Evolutionary conservation across 1,284 basidiomycete species (phyloP).

Genomic region (Boletus albobrunnescens): DNA sequence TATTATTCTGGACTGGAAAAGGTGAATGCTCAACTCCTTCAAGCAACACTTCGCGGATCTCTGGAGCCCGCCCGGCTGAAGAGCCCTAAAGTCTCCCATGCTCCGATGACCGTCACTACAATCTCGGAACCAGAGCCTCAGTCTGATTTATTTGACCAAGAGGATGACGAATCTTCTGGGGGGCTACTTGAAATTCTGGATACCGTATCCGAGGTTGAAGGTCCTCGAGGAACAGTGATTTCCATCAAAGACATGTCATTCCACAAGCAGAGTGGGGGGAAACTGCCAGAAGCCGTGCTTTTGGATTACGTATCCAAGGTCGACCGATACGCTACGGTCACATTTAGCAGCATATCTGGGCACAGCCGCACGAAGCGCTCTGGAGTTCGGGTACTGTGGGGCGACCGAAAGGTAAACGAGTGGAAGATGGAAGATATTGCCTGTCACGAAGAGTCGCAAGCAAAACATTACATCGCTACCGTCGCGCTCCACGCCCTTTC

Average conservation of each 20-base stretch:
- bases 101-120: conserved; percentile 2
- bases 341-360: conserved; percentile 65
- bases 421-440: conserved; percentile 87
- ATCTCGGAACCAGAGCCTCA: background rate
- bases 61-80: conserved; percentile 1
- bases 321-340: conserved; percentile 73
- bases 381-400: conserved; percentile 71
- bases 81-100: background rate
- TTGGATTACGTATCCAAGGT: conserved; percentile 60
- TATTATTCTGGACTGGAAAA: conserved; percentile 58
- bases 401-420: conserved; percentile 55
- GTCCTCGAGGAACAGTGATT: conserved; percentile 54
- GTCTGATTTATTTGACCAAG: conserved; percentile 48
- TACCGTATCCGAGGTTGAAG: conserved; percentile 50
- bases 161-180: conserved; percentile 48
- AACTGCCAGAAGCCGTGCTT: conserved; percentile 69
- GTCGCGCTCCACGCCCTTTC: conserved; percentile 78
- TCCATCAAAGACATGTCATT: conserved; percentile 71
- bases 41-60: conserved; percentile 50
- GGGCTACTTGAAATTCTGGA: conserved; percentile 82
- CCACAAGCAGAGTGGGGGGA: conserved; percentile 78
- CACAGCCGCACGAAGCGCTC: conserved; percentile 69
- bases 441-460: conserved; percentile 74
- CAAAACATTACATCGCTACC: conserved; percentile 89
- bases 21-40: conserved; percentile 47